Conservation (phyloP, 2,329 filamentous ascomycete genomes). For the Pseudocercospora macadamiae region DNA sequence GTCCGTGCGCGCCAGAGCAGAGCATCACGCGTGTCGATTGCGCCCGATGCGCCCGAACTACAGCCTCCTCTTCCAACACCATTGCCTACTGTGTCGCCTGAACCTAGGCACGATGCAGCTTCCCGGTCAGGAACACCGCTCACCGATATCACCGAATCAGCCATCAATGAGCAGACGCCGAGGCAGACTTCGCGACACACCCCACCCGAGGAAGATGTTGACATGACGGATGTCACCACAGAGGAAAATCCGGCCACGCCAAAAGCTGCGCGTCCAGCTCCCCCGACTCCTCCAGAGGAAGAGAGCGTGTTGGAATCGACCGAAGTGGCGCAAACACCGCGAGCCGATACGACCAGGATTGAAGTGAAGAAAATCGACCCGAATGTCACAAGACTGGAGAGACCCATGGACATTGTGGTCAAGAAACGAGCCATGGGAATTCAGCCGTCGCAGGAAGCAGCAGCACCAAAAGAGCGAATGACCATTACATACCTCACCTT, state of each 20-base stretch:
- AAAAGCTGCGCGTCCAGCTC: slow-evolving; percentile 13
- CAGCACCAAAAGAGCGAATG: slow-evolving; percentile 78
- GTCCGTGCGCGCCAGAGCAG: slow-evolving; percentile 50
- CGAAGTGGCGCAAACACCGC: slow-evolving; percentile 23
- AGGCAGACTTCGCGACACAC: slow-evolving; percentile 27
- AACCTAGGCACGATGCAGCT: slow-evolving; percentile 28
- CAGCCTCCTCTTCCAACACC: slow-evolving; percentile 52
- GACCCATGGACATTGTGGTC: slow-evolving; percentile 90
- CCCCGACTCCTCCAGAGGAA: slow-evolving; percentile 13
- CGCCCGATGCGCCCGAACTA: slow-evolving; percentile 38
- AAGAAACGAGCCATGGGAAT: slow-evolving; percentile 74
- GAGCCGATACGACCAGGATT: slow-evolving; percentile 34
- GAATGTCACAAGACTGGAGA: slow-evolving; percentile 77
- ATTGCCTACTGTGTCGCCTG: slow-evolving; percentile 46
- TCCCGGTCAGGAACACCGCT: slow-evolving; percentile 61
- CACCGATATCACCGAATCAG: slow-evolving; percentile 71
- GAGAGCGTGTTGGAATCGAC: slow-evolving; percentile 22
- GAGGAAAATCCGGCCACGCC: slow-evolving; percentile 19
- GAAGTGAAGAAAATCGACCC: slow-evolving; percentile 71
- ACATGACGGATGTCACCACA: slow-evolving; percentile 27
- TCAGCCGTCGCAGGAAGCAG: slow-evolving; percentile 70
- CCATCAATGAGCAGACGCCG: slow-evolving; percentile 65
- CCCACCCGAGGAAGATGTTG: slow-evolving; percentile 23
- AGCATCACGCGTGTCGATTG: slow-evolving; percentile 43
- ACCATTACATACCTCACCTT: slow-evolving; percentile 91